Evolutionary conservation across 257 asterid species (phyloP), one percentile per base, ranked within the genome.

Genomic region (Leonotis leonurus): DNA sequence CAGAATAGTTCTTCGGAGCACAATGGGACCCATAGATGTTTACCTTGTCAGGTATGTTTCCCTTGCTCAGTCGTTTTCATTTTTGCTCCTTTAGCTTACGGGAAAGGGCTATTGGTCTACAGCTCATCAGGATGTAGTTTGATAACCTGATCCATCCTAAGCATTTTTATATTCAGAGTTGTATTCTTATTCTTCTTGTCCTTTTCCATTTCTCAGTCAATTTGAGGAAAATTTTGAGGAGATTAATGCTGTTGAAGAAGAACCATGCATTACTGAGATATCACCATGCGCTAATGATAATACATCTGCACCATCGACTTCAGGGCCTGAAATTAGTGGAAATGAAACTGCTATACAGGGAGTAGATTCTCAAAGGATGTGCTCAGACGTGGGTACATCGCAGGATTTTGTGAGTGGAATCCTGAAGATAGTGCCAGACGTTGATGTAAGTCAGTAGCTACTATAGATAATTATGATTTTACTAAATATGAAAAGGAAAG

Each of bases 1-100:
- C 69, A 81, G 89, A 76, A 79, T 92, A 49, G 82, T 79, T 56
- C 80, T 86, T 36, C 79, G 90, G n/a, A 92, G 98, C 86, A 84
- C 95, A 60, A 84, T 81, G 97, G 99, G 97, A 21, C 90, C 93
- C 10, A 72, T 88, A 25, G 92, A 92, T 75, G 87, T 89, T 71
- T 89, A 81, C 78, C 96, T 92, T 63, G 91, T 86, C 78, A 88
- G 98, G 97, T 86, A 78, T 69, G 68, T 59, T 44, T 60, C 51
- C 40, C 27, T 64, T 43, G n/a, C 45, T 33, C 5, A 49, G 26
- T 67, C 22, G 14, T 43, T 64, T 22, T 10, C n/a, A 4, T 16
- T 22, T 30, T 35, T 35, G 39, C 41, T 46, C 14, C 50, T 22
- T 43, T 17, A 22, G 17, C 25, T 69, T 57, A 18, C 24, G 6